phyloP scores from a whole-genome alignment of 768 basidiomycete species.

The Boletus tomentosulus region DNA sequence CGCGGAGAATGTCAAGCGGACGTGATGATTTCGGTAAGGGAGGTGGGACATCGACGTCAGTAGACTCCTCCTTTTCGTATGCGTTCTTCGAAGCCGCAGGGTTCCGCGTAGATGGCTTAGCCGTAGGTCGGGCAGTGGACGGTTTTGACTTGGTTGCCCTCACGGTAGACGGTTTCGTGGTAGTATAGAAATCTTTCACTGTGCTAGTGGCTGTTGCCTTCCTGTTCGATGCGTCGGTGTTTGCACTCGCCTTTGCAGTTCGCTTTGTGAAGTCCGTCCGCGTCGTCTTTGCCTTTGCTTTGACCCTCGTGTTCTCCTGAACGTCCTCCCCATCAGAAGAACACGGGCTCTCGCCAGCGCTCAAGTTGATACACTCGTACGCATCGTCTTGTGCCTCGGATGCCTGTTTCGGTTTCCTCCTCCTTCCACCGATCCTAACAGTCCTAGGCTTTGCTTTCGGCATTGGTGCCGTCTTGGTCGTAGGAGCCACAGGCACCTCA shows the following conservation, averaged over 20 bases:
- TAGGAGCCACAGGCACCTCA: background rate
- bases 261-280: background rate
- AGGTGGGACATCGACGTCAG: background rate
- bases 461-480: conserved; percentile 1
- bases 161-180: conserved; percentile 7
- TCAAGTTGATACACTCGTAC: conserved; percentile 25
- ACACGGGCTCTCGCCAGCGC: conserved; percentile 20
- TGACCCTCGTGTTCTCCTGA: conserved; percentile 1
- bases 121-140: background rate
- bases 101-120: background rate
- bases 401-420: conserved; percentile 20
- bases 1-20: conserved; percentile 27
- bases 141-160: conserved; percentile 4
- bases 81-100: background rate
- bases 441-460: conserved; percentile 9
- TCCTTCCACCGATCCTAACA: conserved; percentile 1
- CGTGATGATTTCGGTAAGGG: conserved; percentile 16
- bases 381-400: conserved; percentile 26
- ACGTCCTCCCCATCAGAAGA: conserved; percentile 12
- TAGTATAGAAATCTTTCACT: conserved; percentile 7
- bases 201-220: conserved; percentile 2
- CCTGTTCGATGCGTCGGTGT: background rate
- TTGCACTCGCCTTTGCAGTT: background rate
- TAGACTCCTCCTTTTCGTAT: conserved; percentile 6
- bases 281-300: conserved; percentile 5